Percentiles rank a stretch among this genome's conserved stretches.
Evolutionary conservation across 352 stramenopile species (phyloP).

Genomic region (Pythium myriotylum): DNA sequence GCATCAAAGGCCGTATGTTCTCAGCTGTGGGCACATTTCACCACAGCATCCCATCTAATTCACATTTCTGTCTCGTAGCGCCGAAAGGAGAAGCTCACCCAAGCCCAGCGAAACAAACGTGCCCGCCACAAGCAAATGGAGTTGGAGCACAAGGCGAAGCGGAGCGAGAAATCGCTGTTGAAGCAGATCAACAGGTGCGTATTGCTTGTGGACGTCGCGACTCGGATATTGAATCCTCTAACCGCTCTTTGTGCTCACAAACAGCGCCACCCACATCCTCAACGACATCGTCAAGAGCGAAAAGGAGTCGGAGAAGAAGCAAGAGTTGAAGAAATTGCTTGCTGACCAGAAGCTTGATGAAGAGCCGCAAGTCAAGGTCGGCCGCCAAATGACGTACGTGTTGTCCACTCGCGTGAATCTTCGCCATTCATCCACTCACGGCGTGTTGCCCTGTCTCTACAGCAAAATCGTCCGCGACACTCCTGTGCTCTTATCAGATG

Average conservation of each 20-base stretch:
- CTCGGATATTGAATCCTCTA: neutral
- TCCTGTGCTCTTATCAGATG: slow-evolving; percentile 73
- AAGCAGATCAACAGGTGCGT: slow-evolving; percentile 89
- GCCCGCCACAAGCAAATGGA: slow-evolving; percentile 82
- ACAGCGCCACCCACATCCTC: slow-evolving; percentile 68
- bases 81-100: slow-evolving; percentile 61
- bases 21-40: no score
- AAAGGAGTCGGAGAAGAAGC: slow-evolving; percentile 61
- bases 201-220: neutral
- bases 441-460: slow-evolving; percentile 14
- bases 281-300: slow-evolving; percentile 71
- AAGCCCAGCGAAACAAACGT: slow-evolving; percentile 76
- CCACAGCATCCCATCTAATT: no score
- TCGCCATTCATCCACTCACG: neutral
- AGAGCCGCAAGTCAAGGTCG: slow-evolving; percentile 71
- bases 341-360: slow-evolving; percentile 77
- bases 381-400: slow-evolving; percentile 72
- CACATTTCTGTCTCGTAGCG: slow-evolving; percentile 39
- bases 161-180: slow-evolving; percentile 72
- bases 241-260: neutral
- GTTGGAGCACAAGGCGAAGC: slow-evolving; percentile 59
- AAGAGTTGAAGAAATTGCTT: slow-evolving; percentile 77
- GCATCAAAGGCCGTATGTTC: slow-evolving; percentile 32
- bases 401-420: neutral
- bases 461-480: slow-evolving; percentile 79